Base-by-base conservation (phyloP, 2,329 filamentous ascomycete genomes). In the Cercospora citrullina region DNA sequence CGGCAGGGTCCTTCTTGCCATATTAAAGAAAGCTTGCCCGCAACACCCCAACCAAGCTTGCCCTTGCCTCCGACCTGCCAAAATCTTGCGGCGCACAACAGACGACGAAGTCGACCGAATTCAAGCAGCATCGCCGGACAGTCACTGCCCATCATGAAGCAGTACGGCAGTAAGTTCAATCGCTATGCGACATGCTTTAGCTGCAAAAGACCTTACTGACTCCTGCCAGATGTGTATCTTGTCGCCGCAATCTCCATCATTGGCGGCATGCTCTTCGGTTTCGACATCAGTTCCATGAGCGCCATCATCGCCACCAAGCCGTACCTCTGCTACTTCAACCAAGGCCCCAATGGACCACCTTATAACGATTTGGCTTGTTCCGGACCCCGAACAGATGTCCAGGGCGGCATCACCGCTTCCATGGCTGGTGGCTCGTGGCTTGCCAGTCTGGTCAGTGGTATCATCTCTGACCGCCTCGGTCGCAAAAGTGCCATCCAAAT, bases 251-350 rank as follows among this genome's bases (percentile, higher is more conserved):
- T 87, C 76, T 82, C 86, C 76, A 83, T 87, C 69, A 83, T 84
- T 81, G 90, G 90, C 72, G 90, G 90, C 77, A 87, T 86, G 28
- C 82, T 92, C 30, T 70, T 70, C 33, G 63, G 63, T 73, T 93
- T 93, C 77, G 91, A 93, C 80, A 92, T 93, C 74, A 87, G 86
- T 65, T 91, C 89, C 53, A 92, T 93, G 90, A 89, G 87, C 67
- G 80, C 81, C 9, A 81, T 81, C 66, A 82, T 93, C 42, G 88
- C 87, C 31, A 91, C 88, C 0, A 79, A 87, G 66, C 86, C 89
- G 58, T 93, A 93, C 78, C 88, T 87, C 73, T 87, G 86, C 74
- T 93, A 91, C 79, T 93, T 93, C 80, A 82, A 87, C 73, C 85
- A 91, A 74, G 79, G 82, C 68, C 77, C 78, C 8, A 77, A 75